Conservation (phyloP, 768 basidiomycete species). For the Cyathus striatus region DNA sequence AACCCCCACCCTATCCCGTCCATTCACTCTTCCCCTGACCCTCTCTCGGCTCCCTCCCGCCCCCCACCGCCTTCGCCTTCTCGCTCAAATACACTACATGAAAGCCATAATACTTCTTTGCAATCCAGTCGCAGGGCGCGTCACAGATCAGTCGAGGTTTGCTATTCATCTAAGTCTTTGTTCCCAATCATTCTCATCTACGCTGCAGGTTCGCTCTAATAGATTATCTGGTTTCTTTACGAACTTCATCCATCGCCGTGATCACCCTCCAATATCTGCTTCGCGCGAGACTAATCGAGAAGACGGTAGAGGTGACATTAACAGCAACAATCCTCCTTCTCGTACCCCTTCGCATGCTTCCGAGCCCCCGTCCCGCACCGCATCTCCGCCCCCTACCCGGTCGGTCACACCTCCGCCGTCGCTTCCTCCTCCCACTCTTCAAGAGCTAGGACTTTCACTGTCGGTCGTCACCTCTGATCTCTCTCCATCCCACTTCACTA, state of each 20-base stretch:
- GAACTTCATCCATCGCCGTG: constrained; percentile 70
- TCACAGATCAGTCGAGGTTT: constrained; percentile 60
- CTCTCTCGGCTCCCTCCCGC: constrained; percentile 8
- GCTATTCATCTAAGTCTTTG: constrained; percentile 12
- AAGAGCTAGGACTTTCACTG: constrained; percentile 72
- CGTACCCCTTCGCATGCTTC: constrained; percentile 21
- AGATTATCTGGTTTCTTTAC: constrained; percentile 85
- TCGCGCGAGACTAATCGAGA: constrained; percentile 14
- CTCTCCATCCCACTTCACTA: constrained; percentile 71
- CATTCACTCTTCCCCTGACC: constrained; percentile 26
- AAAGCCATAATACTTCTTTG: constrained; percentile 19
- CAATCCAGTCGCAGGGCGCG: constrained; percentile 36
- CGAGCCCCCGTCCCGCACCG: constrained; percentile 38
- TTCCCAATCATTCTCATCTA: constrained; percentile 4
- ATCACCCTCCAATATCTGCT: constrained; percentile 26
- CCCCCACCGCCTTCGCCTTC: constrained; percentile 23
- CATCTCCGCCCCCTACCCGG: constrained; percentile 52
- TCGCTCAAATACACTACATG: constrained; percentile 20
- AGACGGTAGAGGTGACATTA: too few relatives aligned
- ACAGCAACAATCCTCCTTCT: constrained; percentile 7
- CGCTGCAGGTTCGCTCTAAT: constrained; percentile 51
- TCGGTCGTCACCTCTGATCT: constrained; percentile 63
- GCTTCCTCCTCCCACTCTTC: constrained; percentile 64
- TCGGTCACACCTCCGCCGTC: constrained; percentile 67
- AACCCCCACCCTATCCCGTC: constrained; percentile 21